Percentiles rank a stretch among this genome's conserved stretches.
These are phyloP conservation scores for Calonectria naviculata DNA, from an alignment of 2,329 filamentous ascomycete genomes.

Conservation along the genomic window DNA sequence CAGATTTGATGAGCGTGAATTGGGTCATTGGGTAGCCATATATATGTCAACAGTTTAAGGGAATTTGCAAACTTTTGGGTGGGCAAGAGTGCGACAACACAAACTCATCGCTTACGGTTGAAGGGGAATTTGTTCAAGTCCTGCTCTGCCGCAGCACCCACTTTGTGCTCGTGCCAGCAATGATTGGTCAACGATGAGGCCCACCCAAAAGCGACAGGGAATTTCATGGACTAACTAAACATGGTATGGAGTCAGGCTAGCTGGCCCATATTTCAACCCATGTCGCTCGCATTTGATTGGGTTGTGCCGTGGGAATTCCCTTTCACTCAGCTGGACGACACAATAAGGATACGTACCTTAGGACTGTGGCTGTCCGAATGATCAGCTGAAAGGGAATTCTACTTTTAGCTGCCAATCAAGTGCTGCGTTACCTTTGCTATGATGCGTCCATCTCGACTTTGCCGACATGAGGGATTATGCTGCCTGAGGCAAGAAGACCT, in stretches of 20 bases:
- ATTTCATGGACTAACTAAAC: neutral
- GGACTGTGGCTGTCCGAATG: neutral
- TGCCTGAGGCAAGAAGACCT: neutral
- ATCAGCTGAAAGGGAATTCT: neutral
- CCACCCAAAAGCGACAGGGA: no score
- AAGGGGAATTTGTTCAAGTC: no score
- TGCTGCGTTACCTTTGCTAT: neutral
- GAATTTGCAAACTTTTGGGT: no score
- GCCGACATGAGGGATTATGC: neutral
- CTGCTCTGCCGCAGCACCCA: no score
- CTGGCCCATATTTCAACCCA: neutral
- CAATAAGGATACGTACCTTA: no score
- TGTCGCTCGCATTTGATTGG: neutral
- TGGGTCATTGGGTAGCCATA: neutral
- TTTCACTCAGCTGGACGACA: neutral
- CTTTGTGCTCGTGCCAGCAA: no score
- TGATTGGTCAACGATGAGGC: no score
- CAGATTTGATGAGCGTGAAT: fast-evolving
- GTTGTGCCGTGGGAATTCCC: neutral
- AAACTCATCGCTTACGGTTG: no score
- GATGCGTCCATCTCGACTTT: neutral
- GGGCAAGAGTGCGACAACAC: no score
- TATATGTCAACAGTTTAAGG: neutral
- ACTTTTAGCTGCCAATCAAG: neutral
- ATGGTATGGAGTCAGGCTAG: neutral